Percentiles rank a stretch among this genome's conserved stretches.
Evolutionary conservation across 1,284 basidiomycete species (phyloP).

Genomic region (Leccinum subrobustum): DNA sequence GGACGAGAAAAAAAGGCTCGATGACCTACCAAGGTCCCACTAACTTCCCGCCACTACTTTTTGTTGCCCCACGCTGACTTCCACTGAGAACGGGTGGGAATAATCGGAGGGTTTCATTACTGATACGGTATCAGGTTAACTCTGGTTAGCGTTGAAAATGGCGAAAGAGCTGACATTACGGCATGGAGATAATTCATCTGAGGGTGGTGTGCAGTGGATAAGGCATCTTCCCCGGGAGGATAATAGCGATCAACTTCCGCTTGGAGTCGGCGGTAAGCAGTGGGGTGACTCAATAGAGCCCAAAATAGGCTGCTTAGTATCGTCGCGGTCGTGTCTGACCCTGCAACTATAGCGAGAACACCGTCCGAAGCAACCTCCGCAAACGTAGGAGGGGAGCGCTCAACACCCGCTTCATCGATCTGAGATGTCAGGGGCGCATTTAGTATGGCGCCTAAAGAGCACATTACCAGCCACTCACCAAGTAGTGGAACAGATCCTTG

Average conservation of each 20-base stretch:
- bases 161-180: constrained; percentile 43
- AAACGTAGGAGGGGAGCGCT: constrained; percentile 38
- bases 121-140: constrained; percentile 29
- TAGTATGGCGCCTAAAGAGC: neutral
- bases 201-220: constrained; percentile 35
- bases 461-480: constrained; percentile 12
- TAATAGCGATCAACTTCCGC: constrained; percentile 50
- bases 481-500: constrained; percentile 45
- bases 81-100: constrained; percentile 52
- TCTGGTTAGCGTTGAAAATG: constrained; percentile 2
- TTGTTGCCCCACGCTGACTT: constrained; percentile 47
- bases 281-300: constrained; percentile 45
- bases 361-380: constrained; percentile 44
- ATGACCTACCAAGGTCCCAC: constrained; percentile 35
- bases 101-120: constrained; percentile 58
- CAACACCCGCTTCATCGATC: constrained; percentile 48
- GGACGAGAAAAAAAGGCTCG: constrained; percentile 9
- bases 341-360: constrained; percentile 52
- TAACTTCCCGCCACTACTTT: constrained; percentile 37
- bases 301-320: constrained; percentile 46
- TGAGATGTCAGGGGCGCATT: constrained; percentile 19
- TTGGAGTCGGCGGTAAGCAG: constrained; percentile 44
- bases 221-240: constrained; percentile 38
- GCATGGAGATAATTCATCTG: constrained; percentile 49
- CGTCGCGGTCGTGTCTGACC: constrained; percentile 56